These are phyloP conservation scores for Capronia americana DNA, from an alignment of 2,329 filamentous ascomycete genomes.

Conservation along the genomic window DNA sequence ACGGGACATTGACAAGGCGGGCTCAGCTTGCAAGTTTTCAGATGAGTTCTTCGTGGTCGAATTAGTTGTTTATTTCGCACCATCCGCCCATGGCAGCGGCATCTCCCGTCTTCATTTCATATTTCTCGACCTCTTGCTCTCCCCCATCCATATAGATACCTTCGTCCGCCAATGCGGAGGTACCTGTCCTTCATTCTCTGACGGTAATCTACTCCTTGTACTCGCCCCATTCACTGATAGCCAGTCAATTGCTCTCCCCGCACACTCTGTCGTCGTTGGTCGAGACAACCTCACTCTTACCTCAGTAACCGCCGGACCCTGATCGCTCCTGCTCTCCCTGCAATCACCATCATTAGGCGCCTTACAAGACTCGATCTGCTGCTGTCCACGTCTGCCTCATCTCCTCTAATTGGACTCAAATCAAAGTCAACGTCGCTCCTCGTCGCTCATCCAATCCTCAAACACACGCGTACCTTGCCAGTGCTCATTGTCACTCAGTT, in stretches of 20 bases:
- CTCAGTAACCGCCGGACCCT: slow-evolving; percentile 32
- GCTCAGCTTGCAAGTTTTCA: background rate
- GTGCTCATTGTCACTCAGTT: slow-evolving; percentile 22
- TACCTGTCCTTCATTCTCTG: slow-evolving; percentile 2
- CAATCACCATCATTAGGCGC: slow-evolving; percentile 36
- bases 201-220: slow-evolving; percentile 9
- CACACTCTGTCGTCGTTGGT: slow-evolving; percentile 11
- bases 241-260: slow-evolving; percentile 10
- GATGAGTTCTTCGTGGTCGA: background rate
- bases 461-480: slow-evolving; percentile 26
- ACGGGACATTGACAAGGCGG: background rate
- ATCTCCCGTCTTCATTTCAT: slow-evolving; percentile 2
- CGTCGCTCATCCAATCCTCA: slow-evolving; percentile 27
- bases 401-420: slow-evolving; percentile 23
- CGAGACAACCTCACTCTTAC: slow-evolving; percentile 15
- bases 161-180: slow-evolving; percentile 11
- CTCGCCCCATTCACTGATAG: slow-evolving; percentile 2
- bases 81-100: background rate
- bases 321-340: slow-evolving; percentile 27
- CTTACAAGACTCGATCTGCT: slow-evolving; percentile 21
- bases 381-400: slow-evolving; percentile 7
- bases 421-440: slow-evolving; percentile 11
- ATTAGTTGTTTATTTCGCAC: background rate
- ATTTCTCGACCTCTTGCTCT: slow-evolving; percentile 1
- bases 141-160: slow-evolving; percentile 6